Conservation (phyloP, 306 rosid genomes). For the Sesbania bispinosa region DNA sequence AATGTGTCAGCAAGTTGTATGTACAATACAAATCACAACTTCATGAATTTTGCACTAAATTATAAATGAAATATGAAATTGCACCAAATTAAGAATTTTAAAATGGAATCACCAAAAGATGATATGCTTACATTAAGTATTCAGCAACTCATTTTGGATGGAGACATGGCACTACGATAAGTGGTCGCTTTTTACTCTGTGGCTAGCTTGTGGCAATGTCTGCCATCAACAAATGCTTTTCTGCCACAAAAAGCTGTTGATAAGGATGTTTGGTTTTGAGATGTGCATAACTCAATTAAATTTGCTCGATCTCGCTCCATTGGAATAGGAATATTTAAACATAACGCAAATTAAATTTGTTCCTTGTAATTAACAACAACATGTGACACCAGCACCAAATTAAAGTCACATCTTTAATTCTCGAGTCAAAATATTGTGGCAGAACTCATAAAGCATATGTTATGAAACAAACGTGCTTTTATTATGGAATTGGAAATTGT, state of each 20-base stretch:
- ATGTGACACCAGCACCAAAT: no score
- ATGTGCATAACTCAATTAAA: neutral
- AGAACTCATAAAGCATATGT: no score
- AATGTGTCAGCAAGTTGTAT: no score
- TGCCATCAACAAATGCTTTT: neutral
- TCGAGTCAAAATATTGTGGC: no score
- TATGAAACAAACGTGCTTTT: no score
- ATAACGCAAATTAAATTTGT: neutral
- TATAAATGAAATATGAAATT: neutral
- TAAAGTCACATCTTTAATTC: no score
- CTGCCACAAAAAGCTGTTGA: slow-evolving; percentile 16
- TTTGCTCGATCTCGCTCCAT: neutral
- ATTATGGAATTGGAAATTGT: no score
- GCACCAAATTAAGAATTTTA: neutral
- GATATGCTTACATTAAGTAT: no score
- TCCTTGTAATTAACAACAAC: neutral
- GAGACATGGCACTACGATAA: neutral
- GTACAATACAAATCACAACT: neutral
- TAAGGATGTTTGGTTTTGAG: neutral
- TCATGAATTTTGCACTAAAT: neutral
- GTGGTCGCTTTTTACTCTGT: slow-evolving; percentile 4
- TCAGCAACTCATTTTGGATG: neutral
- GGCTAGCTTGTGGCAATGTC: slow-evolving; percentile 8
- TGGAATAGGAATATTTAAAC: neutral
- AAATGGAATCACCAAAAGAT: no score